Base-by-base conservation (phyloP, 108 stramenopile genomes). In the Skeletonema grethae region DNA sequence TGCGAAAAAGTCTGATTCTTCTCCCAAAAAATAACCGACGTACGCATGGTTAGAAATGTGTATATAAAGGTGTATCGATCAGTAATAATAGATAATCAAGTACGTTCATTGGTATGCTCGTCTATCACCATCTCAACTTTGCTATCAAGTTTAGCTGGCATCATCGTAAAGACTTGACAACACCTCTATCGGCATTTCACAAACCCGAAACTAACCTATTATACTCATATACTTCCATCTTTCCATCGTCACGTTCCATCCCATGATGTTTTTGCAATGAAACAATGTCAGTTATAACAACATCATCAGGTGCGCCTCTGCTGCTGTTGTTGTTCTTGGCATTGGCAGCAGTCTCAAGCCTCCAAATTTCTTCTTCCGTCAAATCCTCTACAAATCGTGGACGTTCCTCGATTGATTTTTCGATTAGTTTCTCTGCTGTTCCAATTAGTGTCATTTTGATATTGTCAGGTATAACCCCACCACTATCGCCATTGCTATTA, bases 341-440 rank as follows among this genome's bases (percentile, higher is more conserved):
- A n/a, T n/a, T 31, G 57, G 20, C 56, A 80, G 64, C 34, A 36
- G 16, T 35, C 53, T 63, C 70, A 67, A 57, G 16, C 24, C 53
- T 63, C 70, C 70, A 57, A 61, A 82, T 22, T 45, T 87, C 78
- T 39, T 80, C 73, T 0, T 24, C 16, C 31, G 84, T 65, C 80
- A 87, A 67, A 45, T 87, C 86, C 63, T 87, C 86, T 10, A 75
- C 29, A 62, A 87, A 87, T 36, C 38, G 30, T 0, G 77, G 73
- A 11, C 66, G 70, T 22, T 76, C 35, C 0, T 67, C 46, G 7
- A 36, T 12, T 18, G 72, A 34, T 34, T 74, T 79, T 35, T 73
- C 80, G 34, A 31, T 50, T 11, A 87, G 61, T 3, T 71, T 72
- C 32, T 85, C 87, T n/a, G 79, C 79, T 7, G 77, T 76, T 61